Evolutionary conservation across 768 basidiomycete species (phyloP), one percentile per base, ranked within the genome.

Genomic region (Suillus discolor): DNA sequence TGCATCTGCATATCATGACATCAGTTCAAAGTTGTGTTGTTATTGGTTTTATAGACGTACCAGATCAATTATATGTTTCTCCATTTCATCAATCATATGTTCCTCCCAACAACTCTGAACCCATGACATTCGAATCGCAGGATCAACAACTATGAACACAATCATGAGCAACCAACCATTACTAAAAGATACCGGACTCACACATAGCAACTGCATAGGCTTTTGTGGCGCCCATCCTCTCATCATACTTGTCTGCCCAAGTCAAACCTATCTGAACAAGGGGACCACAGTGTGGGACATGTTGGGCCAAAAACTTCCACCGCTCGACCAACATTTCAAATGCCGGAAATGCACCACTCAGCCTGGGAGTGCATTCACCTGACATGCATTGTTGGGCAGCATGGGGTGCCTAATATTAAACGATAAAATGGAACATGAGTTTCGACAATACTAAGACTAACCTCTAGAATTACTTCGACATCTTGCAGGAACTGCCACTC

Each of bases 401-500:
- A 1, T 57, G 23, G 12, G 59, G 64, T 6, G 38, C 64, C 64
- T 65, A 57, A 8, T 34, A 57, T 57, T 18, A 7, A 20, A 28
- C 6, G 34, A 25, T 64, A 20, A 64, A 18, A 64, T 51, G 16
- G 23, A 38, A 11, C 13, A 31, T 16, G 23, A 25, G 28, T 31
- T 44, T 60, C 28, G 9, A 44, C 25, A 34, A 45, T 42, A 34
- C 9, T 9, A 62, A 62, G 20, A 61, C 38, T 45, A 28, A 65
- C 64, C 57, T 59, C 57, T 31, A 65, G 64, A 18, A 65, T 57
- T 42, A 59, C 28, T 39, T 65, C 51, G 4, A 65, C 4, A 45
- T 65, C n/a, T n/a, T n/a, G n/a, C n/a, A n/a, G n/a, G n/a, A n/a
- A n/a, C 34, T 47, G 51, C 57, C 59, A 65, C 1, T 65, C 63